Evolutionary conservation across 2,329 filamentous ascomycete species (phyloP).

Genomic region (Claviceps purpurea): DNA sequence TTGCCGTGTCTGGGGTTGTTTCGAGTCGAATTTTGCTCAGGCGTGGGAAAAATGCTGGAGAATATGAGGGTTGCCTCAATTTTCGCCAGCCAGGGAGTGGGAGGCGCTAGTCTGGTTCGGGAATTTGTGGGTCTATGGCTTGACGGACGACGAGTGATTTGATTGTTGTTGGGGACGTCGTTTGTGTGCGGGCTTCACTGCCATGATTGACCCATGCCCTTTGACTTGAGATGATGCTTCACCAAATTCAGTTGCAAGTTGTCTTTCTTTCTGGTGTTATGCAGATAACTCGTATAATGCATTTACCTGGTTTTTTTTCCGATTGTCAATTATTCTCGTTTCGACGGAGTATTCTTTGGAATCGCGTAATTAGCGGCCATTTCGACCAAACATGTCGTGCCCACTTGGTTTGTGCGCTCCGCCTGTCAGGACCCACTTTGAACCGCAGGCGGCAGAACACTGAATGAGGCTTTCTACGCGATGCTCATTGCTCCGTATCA

Average conservation of each 20-base stretch:
- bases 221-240: too few species aligned
- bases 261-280: too few species aligned
- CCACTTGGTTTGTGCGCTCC: constrained; percentile 1
- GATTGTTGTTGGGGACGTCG: neutral
- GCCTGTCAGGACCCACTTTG: constrained; percentile 1
- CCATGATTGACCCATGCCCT: neutral
- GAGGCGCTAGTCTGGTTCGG: constrained; percentile 23
- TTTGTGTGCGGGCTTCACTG: neutral
- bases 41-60: constrained; percentile 23
- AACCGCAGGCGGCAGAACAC: neutral
- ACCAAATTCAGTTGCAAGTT: too few species aligned
- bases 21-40: constrained; percentile 30
- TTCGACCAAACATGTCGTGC: neutral
- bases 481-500: neutral
- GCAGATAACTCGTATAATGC: too few species aligned
- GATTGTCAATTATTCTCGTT: too few species aligned
- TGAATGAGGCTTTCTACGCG: neutral
- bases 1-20: constrained; percentile 28
- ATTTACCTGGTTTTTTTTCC: too few species aligned
- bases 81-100: constrained; percentile 28
- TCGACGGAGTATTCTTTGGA: too few species aligned
- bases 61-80: constrained; percentile 28
- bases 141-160: neutral
- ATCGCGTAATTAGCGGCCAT: neutral
- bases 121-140: neutral